These are phyloP conservation scores for Orbilia oligospora DNA, from an alignment of 2,329 filamentous ascomycete species.

Conservation along the genomic window DNA sequence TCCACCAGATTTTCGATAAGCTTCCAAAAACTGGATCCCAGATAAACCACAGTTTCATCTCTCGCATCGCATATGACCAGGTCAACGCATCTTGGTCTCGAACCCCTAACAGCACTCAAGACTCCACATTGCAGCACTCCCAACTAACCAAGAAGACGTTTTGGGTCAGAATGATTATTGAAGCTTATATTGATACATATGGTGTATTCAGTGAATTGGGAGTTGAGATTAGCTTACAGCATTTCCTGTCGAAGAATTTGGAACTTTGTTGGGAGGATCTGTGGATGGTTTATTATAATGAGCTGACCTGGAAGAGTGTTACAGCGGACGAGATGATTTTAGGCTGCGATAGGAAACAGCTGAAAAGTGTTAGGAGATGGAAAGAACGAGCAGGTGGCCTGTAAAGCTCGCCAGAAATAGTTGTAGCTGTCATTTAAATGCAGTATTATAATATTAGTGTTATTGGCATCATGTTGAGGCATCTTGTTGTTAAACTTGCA, in stretches of 20 bases:
- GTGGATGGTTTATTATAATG: constrained; percentile 61
- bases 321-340: constrained; percentile 61
- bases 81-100: constrained; percentile 10
- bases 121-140: not conserved
- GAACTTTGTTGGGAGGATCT: constrained; percentile 61
- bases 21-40: constrained; percentile 18
- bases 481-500: too few species aligned
- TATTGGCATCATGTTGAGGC: too few species aligned
- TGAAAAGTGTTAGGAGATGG: constrained; percentile 54
- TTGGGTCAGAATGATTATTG: constrained; percentile 61
- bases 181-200: constrained; percentile 54
- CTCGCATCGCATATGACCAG: constrained; percentile 39
- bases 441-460: not conserved
- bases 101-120: not conserved
- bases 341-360: constrained; percentile 61
- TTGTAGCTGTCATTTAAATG: not conserved
- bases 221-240: constrained; percentile 31
- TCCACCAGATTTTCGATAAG: constrained; percentile 32
- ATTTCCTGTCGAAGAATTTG: constrained; percentile 60
- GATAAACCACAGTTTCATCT: constrained; percentile 50
- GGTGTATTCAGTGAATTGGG: not conserved
- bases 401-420: not conserved
- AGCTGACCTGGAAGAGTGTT: constrained; percentile 61
- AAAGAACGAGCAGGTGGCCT: not conserved
- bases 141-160: constrained; percentile 60